Percentiles rank a stretch among this genome's conserved stretches.
phyloP scores from a whole-genome alignment of 495 filamentous ascomycete genomes.

The Neurospora tetraspora region DNA sequence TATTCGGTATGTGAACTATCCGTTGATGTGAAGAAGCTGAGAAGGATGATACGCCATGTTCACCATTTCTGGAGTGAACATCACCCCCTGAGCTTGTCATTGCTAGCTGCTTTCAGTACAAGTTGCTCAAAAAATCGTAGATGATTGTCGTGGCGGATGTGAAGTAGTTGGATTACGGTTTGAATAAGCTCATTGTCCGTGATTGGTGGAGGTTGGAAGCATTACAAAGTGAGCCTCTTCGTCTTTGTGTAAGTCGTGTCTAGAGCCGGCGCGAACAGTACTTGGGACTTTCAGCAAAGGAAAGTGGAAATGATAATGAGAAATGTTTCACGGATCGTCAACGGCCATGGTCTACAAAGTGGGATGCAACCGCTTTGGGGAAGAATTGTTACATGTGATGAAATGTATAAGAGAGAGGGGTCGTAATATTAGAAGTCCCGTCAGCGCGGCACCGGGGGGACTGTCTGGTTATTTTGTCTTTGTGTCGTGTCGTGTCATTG shows the following conservation, averaged over 20 bases:
- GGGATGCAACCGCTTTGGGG: neutral
- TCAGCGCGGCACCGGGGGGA: neutral
- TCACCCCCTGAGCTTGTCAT: neutral
- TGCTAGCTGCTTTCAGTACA: neutral
- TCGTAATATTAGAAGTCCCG: neutral
- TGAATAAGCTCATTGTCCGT: neutral
- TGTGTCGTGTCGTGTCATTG: neutral
- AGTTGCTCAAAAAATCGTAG: neutral
- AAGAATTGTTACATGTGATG: neutral
- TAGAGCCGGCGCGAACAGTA: neutral
- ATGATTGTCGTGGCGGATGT: neutral
- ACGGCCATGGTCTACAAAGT: neutral
- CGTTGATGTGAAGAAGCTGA: constrained; percentile 7
- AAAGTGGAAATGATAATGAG: neutral
- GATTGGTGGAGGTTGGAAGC: neutral
- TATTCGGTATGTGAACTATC: constrained; percentile 42
- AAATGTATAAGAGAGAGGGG: neutral
- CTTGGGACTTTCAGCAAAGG: neutral
- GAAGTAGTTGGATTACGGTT: neutral
- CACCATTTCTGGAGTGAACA: neutral
- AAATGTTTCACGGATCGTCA: neutral
- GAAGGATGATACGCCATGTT: neutral
- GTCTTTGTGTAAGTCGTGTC: neutral
- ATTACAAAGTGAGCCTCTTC: neutral
- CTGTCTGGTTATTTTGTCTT: neutral